Percentiles rank a stretch among this genome's conserved stretches.
Conservation (phyloP, 805 yeast genomes). For the Cyberlindnera maclurae region DNA sequence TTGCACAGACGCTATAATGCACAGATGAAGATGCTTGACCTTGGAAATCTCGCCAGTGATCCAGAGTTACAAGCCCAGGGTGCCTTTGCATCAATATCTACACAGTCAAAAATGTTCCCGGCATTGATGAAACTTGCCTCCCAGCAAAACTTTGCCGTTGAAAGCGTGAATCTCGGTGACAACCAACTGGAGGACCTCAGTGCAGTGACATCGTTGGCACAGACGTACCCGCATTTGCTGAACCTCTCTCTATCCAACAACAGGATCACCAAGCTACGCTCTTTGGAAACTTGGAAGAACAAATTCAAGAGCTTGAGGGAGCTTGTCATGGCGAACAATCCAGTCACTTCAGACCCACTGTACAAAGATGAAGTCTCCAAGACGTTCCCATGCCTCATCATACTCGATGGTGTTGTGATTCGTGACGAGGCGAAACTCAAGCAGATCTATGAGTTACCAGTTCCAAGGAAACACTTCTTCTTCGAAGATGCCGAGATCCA, state of each 20-base stretch:
- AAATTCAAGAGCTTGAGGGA: conserved; percentile 72
- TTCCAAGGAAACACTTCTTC: conserved; percentile 55
- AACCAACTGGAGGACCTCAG: conserved; percentile 60
- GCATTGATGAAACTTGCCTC: conserved; percentile 81
- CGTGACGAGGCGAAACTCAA: conserved; percentile 63
- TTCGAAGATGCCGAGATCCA: conserved; percentile 75
- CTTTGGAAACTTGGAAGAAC: conserved; percentile 69
- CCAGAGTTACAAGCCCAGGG: conserved; percentile 54
- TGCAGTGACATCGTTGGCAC: conserved; percentile 56
- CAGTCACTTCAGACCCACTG: conserved; percentile 43
- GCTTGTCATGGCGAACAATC: conserved; percentile 72
- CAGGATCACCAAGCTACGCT: conserved; percentile 47
- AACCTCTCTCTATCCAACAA: conserved; percentile 81
- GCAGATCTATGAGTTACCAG: conserved; percentile 47
- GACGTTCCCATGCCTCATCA: conserved; percentile 70
- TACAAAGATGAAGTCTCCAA: conserved; percentile 58
- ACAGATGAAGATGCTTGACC: conserved; percentile 56
- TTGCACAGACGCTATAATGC: conserved; percentile 63
- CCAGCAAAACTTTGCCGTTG: conserved; percentile 44
- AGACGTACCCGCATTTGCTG: conserved; percentile 64
- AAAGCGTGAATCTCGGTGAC: conserved; percentile 61
- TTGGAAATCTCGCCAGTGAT: conserved; percentile 60
- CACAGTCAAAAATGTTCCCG: conserved; percentile 77
- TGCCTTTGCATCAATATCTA: conserved; percentile 50
- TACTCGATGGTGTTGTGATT: conserved; percentile 71